These are phyloP conservation scores for Didymella segeticola DNA, from an alignment of 2,329 filamentous ascomycete species.

Conservation along the genomic window DNA sequence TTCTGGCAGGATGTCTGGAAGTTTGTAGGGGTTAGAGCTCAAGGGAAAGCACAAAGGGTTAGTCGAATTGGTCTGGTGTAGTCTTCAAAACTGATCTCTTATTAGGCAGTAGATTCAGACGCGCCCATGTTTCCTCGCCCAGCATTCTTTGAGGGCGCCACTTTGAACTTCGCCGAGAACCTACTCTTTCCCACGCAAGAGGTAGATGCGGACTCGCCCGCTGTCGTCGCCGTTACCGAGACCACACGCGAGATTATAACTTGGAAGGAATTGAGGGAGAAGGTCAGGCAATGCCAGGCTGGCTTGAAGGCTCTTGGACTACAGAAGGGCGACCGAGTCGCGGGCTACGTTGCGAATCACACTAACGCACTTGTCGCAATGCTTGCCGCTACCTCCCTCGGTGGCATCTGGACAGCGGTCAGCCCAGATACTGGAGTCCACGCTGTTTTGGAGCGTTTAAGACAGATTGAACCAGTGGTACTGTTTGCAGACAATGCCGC, in stretches of 20 bases:
- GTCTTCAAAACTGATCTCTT: conserved; percentile 19
- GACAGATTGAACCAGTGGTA: conserved; percentile 82
- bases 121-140: conserved; percentile 85
- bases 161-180: conserved; percentile 94
- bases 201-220: conserved; percentile 66
- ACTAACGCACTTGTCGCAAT: conserved; percentile 86
- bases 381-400: conserved; percentile 80
- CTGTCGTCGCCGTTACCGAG: conserved; percentile 84
- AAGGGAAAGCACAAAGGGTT: conserved; percentile 67
- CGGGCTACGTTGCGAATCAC: conserved; percentile 87
- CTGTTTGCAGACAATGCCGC: conserved; percentile 88
- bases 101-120: conserved; percentile 70
- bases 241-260: conserved; percentile 68
- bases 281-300: conserved; percentile 75
- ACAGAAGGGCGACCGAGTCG: conserved; percentile 65
- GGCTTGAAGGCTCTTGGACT: conserved; percentile 73
- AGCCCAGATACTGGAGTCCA: conserved; percentile 92
- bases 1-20: conserved; percentile 92
- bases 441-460: conserved; percentile 85
- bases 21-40: conserved; percentile 77
- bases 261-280: conserved; percentile 81
- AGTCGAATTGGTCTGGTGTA: conserved; percentile 25
- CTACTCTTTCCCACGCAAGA: conserved; percentile 75
- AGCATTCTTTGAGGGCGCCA: conserved; percentile 79
- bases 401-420: conserved; percentile 91